phyloP scores from a whole-genome alignment of 164 flowering plant genomes.

The Brasenia schreberi region DNA sequence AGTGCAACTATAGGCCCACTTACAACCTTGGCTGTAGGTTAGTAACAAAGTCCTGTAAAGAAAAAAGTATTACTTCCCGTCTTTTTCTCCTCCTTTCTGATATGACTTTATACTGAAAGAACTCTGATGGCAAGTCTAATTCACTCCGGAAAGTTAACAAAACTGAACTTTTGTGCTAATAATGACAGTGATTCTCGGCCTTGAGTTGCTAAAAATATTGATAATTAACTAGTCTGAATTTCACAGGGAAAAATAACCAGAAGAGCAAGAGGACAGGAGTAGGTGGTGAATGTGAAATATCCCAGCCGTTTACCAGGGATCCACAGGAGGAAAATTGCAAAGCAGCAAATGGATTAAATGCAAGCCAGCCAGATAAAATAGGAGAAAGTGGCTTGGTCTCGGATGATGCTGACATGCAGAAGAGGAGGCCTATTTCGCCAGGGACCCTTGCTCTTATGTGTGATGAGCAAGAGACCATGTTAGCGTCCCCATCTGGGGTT shows the following conservation, averaged over 20 bases:
- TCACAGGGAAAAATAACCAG: neutral
- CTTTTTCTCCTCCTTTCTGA: no score
- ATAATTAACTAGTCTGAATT: neutral
- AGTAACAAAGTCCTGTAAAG: no score
- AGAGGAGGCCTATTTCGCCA: slow-evolving; percentile 80
- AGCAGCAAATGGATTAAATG: slow-evolving; percentile 26
- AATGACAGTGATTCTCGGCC: neutral
- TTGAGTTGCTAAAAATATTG: neutral
- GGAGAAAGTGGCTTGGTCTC: slow-evolving; percentile 25
- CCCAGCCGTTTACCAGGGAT: neutral
- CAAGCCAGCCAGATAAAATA: slow-evolving; percentile 34
- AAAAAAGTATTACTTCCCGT: no score
- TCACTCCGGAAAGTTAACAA: no score
- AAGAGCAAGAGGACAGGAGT: neutral
- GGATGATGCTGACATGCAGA: slow-evolving; percentile 48
- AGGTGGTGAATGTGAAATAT: neutral
- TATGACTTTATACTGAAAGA: no score
- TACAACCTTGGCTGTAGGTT: no score
- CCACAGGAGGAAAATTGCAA: neutral
- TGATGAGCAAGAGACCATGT: slow-evolving; percentile 82
- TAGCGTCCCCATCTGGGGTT: slow-evolving; percentile 39
- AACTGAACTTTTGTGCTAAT: neutral
- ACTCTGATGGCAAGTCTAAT: no score
- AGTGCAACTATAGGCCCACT: no score
- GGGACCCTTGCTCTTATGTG: slow-evolving; percentile 90